phyloP scores from a whole-genome alignment of 2,329 filamentous ascomycete genomes.

The Penicillium sp. region DNA sequence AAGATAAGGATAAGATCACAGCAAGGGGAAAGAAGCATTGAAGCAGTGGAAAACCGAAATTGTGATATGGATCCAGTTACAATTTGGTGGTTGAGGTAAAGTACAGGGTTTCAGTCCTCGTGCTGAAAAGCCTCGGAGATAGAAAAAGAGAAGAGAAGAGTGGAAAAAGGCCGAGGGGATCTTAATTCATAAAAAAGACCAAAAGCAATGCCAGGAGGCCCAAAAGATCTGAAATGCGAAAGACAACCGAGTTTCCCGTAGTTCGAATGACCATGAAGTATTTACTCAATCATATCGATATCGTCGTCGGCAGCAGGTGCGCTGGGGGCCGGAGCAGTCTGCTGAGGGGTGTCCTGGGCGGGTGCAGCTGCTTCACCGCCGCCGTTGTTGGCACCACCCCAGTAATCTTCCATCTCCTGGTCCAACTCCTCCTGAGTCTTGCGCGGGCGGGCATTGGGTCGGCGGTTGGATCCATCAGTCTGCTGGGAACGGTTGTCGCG shows the following conservation, averaged over 20 bases:
- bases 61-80: slow-evolving; percentile 8
- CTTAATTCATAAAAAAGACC: not conserved
- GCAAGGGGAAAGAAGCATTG: not conserved
- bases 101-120: slow-evolving; percentile 13
- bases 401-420: slow-evolving; percentile 97
- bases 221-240: not conserved
- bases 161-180: not conserved
- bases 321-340: slow-evolving; percentile 31
- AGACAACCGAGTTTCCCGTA: not conserved
- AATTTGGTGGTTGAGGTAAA: slow-evolving; percentile 22
- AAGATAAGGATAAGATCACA: no score
- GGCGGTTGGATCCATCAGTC: slow-evolving; percentile 31
- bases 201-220: not conserved
- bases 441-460: slow-evolving; percentile 59
- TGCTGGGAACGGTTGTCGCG: slow-evolving; percentile 37
- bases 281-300: slow-evolving; percentile 69
- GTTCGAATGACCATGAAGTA: not conserved
- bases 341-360: slow-evolving; percentile 26
- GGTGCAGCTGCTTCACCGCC: slow-evolving; percentile 39
- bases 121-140: not conserved
- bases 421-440: slow-evolving; percentile 93
- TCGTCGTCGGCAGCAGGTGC: slow-evolving; percentile 50
- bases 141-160: not conserved
- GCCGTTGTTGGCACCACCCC: slow-evolving; percentile 52
- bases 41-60: not conserved